Evolutionary conservation across 306 rosid species (phyloP).

Genomic region (Abrus precatorius): DNA sequence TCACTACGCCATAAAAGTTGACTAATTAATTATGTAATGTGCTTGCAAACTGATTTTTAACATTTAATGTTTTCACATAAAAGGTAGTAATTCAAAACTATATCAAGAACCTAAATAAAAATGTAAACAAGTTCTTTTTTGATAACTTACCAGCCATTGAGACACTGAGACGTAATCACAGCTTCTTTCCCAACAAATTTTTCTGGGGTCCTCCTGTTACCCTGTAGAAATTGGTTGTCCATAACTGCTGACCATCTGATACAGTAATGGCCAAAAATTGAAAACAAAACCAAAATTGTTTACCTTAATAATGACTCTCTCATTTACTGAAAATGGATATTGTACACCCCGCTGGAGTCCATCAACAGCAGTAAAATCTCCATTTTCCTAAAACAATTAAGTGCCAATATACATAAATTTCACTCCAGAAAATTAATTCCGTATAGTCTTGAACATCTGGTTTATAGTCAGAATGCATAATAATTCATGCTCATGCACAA

Average conservation of each 20-base stretch:
- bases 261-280: constrained; percentile 17
- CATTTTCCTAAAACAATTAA: constrained; percentile 75
- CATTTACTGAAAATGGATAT: constrained; percentile 95
- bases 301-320: constrained; percentile 95
- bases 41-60: neutral
- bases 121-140: constrained; percentile 40
- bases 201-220: constrained; percentile 95
- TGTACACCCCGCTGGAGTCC: constrained; percentile 80
- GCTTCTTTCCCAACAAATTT: constrained; percentile 99
- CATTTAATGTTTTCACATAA: constrained; percentile 1
- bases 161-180: constrained; percentile 97
- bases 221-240: constrained; percentile 67
- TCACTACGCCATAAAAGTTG: neutral
- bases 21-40: constrained; percentile 4
- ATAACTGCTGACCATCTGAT: constrained; percentile 26
- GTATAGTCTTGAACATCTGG: constrained; percentile 25
- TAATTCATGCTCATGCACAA: constrained; percentile 14
- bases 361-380: constrained; percentile 69
- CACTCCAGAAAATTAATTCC: constrained; percentile 39
- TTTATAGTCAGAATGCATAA: constrained; percentile 7
- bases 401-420: constrained; percentile 25
- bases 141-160: constrained; percentile 95
- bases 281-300: constrained; percentile 40
- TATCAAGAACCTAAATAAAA: constrained; percentile 30
- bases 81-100: constrained; percentile 12